phyloP scores from a whole-genome alignment of 169 alveolate genomes.

The Babesia caballi region DNA sequence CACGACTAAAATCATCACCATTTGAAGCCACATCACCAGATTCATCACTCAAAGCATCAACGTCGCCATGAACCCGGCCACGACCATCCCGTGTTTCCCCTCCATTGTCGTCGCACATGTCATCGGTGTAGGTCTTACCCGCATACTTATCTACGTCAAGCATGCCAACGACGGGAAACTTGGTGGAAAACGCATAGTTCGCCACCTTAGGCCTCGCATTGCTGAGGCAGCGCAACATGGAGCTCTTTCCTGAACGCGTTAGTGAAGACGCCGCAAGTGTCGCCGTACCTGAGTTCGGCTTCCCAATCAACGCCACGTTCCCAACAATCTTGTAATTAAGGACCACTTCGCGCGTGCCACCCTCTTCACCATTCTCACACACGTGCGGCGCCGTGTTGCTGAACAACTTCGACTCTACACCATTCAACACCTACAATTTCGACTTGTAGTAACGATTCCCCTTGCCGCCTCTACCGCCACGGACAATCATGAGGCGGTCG shows the following conservation, averaged over 20 bases:
- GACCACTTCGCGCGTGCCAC: constrained; percentile 60
- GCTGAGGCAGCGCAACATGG: constrained; percentile 46
- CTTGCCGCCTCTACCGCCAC: constrained; percentile 90
- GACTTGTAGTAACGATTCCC: constrained; percentile 83
- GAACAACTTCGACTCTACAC: not conserved
- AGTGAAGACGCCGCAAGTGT: constrained; percentile 14
- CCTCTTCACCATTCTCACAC: constrained; percentile 72
- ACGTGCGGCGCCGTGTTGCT: constrained; percentile 57
- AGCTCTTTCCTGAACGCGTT: constrained; percentile 42
- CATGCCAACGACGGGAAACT: constrained; percentile 50
- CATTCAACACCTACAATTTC: constrained; percentile 43
- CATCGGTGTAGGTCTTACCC: not conserved
- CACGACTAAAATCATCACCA: too few relatives aligned
- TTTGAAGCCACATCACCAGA: too few relatives aligned
- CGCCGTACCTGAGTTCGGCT: constrained; percentile 86
- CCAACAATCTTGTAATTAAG: constrained; percentile 77
- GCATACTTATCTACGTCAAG: not conserved
- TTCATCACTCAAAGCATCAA: not conserved
- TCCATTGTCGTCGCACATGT: not conserved
- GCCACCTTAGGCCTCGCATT: constrained; percentile 62
- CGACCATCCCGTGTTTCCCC: not conserved
- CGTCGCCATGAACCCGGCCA: not conserved
- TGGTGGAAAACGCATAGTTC: constrained; percentile 51
- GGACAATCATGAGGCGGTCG: constrained; percentile 74
- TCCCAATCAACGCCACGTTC: constrained; percentile 88